Evolutionary conservation across 306 rosid species (phyloP).

Genomic region (Pterocarpus santalinus): DNA sequence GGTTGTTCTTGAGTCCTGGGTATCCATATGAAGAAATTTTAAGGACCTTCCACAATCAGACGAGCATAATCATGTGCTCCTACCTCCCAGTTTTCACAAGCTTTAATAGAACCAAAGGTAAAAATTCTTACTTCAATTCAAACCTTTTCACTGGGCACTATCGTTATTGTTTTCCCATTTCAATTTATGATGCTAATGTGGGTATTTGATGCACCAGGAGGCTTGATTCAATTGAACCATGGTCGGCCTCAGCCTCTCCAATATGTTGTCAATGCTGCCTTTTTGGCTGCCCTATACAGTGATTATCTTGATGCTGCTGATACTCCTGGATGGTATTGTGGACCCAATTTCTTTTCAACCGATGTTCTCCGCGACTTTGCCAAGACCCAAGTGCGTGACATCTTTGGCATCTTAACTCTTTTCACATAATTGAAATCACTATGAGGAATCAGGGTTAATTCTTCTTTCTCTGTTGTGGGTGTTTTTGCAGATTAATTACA

Average conservation of each 20-base stretch:
- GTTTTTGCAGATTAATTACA: conserved; percentile 86
- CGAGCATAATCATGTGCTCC: conserved; percentile 95
- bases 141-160: not conserved
- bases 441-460: conserved; percentile 8
- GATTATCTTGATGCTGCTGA: conserved; percentile 98
- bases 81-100: conserved; percentile 87
- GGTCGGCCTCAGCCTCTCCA: conserved; percentile 99
- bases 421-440: not conserved
- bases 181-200: conserved; percentile 27
- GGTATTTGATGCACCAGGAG: conserved; percentile 62
- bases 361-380: conserved; percentile 88
- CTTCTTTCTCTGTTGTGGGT: not conserved
- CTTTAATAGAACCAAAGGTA: conserved; percentile 96
- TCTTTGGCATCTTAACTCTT: conserved; percentile 25
- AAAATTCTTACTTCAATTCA: conserved; percentile 17
- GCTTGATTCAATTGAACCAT: conserved; percentile 91
- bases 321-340: conserved; percentile 99
- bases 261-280: conserved; percentile 94
- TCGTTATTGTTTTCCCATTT: conserved; percentile 17
- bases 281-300: conserved; percentile 88
- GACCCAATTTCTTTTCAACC: conserved; percentile 91
- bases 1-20: conserved; percentile 99
- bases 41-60: conserved; percentile 94
- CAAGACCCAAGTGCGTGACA: conserved; percentile 71
- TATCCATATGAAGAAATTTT: conserved; percentile 98